Percentiles rank a stretch among this genome's conserved stretches.
Evolutionary conservation across 768 basidiomycete genomes (phyloP).

Genomic region (Termitomyces heimii): DNA sequence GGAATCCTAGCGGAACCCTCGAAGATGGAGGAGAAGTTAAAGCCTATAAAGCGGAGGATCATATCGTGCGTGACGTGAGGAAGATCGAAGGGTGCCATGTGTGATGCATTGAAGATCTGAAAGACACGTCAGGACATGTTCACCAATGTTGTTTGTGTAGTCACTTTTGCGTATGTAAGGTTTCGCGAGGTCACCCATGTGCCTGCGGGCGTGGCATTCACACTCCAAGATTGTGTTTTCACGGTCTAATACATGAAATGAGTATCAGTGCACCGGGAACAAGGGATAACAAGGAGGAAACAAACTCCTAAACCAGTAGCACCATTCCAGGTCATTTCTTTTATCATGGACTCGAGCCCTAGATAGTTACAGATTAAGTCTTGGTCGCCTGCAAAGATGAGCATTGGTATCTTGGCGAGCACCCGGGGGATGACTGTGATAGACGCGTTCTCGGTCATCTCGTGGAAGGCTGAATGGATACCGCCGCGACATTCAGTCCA

Average conservation of each 20-base stretch:
- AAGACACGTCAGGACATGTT: not conserved
- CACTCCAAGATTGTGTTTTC: conserved; percentile 67
- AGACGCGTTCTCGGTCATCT: conserved; percentile 54
- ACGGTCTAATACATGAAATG: conserved; percentile 38
- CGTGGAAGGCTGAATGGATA: conserved; percentile 59
- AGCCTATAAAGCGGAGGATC: conserved; percentile 96
- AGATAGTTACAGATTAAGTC: conserved; percentile 96
- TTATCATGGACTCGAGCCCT: conserved; percentile 83
- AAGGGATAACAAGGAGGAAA: conserved; percentile 10
- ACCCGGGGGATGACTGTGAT: conserved; percentile 74
- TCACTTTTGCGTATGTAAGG: conserved; percentile 87
- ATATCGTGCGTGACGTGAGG: conserved; percentile 92
- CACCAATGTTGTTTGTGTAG: conserved; percentile 2
- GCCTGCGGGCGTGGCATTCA: conserved; percentile 73
- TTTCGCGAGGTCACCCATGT: conserved; percentile 90
- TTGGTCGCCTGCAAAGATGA: conserved; percentile 93
- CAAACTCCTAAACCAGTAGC: conserved; percentile 77
- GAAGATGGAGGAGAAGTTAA: conserved; percentile 77
- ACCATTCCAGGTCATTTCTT: conserved; percentile 82
- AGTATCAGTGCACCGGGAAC: not conserved
- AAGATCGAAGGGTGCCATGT: conserved; percentile 91
- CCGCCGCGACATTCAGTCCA: conserved; percentile 85
- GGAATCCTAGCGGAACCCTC: conserved; percentile 80
- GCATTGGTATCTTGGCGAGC: conserved; percentile 72
- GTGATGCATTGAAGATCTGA: conserved; percentile 88